Evolutionary conservation across 306 rosid genomes (phyloP).

Genomic region (Ceratonia siliqua): DNA sequence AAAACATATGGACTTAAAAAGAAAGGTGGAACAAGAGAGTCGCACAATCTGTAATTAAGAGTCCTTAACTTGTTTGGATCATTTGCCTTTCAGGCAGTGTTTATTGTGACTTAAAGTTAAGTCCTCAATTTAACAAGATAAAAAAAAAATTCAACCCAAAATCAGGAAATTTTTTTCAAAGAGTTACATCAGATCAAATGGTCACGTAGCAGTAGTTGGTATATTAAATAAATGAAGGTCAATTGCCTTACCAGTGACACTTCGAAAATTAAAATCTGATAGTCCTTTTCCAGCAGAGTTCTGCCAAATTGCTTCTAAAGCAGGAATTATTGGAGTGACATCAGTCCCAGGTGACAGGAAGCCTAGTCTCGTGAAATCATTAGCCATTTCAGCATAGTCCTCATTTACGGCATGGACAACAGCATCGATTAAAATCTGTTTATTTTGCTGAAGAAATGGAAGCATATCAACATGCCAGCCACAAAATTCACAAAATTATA

Average conservation of each 20-base stretch:
- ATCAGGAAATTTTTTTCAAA: background rate
- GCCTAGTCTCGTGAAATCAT: slow-evolving; percentile 97
- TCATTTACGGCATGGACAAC: slow-evolving; percentile 99
- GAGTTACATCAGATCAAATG: slow-evolving; percentile 8
- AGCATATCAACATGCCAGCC: slow-evolving; percentile 30
- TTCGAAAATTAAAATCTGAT: slow-evolving; percentile 91
- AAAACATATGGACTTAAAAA: background rate
- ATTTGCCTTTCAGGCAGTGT: slow-evolving; percentile 17
- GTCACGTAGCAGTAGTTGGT: slow-evolving; percentile 26
- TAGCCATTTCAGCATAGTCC: slow-evolving; percentile 97
- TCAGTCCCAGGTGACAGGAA: slow-evolving; percentile 96
- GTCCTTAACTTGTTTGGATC: slow-evolving; percentile 5
- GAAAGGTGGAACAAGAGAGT: slow-evolving; percentile 18
- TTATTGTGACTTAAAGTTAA: background rate
- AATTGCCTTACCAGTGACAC: slow-evolving; percentile 78
- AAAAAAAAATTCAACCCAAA: background rate
- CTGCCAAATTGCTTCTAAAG: slow-evolving; percentile 99
- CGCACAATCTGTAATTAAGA: slow-evolving; percentile 17
- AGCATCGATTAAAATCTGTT: slow-evolving; percentile 94
- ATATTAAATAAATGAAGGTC: slow-evolving; percentile 12
- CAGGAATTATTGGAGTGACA: slow-evolving; percentile 94
- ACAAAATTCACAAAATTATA: background rate
- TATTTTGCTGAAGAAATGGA: slow-evolving; percentile 78
- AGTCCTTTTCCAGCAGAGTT: slow-evolving; percentile 96
- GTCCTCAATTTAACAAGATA: background rate